These are phyloP conservation scores for Mycena venus DNA, from an alignment of 768 basidiomycete species.

Conservation along the genomic window DNA sequence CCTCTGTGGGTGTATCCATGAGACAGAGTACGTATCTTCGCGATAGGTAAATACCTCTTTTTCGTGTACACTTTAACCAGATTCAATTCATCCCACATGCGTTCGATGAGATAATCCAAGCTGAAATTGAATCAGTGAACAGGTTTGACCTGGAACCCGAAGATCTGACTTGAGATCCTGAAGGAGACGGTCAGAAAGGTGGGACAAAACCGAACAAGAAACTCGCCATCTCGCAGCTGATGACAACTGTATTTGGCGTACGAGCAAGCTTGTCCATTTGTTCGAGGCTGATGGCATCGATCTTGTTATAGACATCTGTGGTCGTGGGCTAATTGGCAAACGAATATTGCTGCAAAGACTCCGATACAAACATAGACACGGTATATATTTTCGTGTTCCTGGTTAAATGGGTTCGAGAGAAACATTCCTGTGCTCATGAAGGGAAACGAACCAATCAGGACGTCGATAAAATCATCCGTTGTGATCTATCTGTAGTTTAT, in stretches of 20 bases:
- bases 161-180: constrained; percentile 78
- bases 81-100: constrained; percentile 84
- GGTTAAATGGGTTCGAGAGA: constrained; percentile 3
- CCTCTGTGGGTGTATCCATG: constrained; percentile 53
- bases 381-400: constrained; percentile 96
- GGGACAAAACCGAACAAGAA: not conserved
- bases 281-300: constrained; percentile 89
- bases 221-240: constrained; percentile 87
- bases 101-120: constrained; percentile 79
- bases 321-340: not conserved
- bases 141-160: not conserved
- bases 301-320: constrained; percentile 95
- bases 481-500: constrained; percentile 73
- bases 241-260: constrained; percentile 89
- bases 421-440: not conserved
- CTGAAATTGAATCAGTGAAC: constrained; percentile 48
- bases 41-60: constrained; percentile 67
- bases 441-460: constrained; percentile 82
- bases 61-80: constrained; percentile 97
- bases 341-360: not conserved
- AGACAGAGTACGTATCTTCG: not conserved
- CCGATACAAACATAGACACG: constrained; percentile 81
- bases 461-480: constrained; percentile 97
- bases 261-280: constrained; percentile 87
- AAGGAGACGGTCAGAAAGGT: not conserved